Conservation (phyloP, 75 land plant genomes). For the Cryptomeria japonica region DNA sequence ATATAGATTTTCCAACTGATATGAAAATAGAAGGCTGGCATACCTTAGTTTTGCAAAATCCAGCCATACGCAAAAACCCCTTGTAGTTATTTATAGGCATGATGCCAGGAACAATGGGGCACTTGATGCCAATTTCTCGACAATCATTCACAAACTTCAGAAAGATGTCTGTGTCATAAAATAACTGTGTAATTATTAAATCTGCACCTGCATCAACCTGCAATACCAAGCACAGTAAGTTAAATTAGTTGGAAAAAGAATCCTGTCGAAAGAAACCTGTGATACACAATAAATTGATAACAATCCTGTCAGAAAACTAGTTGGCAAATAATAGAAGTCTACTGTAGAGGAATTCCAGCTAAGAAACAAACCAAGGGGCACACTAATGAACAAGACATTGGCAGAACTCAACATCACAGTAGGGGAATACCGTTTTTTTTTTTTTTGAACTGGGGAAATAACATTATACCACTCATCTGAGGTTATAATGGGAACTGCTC, state of each 20-base stretch:
- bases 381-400: neutral
- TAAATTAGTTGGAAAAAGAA: neutral
- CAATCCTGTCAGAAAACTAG: slow-evolving; percentile 1
- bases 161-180: slow-evolving; percentile 91
- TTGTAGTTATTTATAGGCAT: slow-evolving; percentile 98
- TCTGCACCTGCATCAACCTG: slow-evolving; percentile 98
- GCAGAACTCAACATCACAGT: neutral
- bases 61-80: slow-evolving; percentile 93
- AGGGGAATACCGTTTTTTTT: neutral
- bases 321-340: neutral
- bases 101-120: slow-evolving; percentile 95
- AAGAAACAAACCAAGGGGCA: neutral
- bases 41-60: slow-evolving; percentile 98
- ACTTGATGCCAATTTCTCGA: slow-evolving; percentile 89
- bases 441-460: too few relatives aligned
- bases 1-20: neutral
- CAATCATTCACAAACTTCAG: slow-evolving; percentile 95
- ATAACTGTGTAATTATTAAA: slow-evolving; percentile 87
- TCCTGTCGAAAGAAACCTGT: neutral
- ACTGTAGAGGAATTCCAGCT: neutral
- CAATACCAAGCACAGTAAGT: neutral
- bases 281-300: neutral
- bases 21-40: neutral
- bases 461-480: neutral
- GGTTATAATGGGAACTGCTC: neutral